Evolutionary conservation across 1,284 basidiomycete genomes (phyloP).

Genomic region (Microbotryum saponariae): DNA sequence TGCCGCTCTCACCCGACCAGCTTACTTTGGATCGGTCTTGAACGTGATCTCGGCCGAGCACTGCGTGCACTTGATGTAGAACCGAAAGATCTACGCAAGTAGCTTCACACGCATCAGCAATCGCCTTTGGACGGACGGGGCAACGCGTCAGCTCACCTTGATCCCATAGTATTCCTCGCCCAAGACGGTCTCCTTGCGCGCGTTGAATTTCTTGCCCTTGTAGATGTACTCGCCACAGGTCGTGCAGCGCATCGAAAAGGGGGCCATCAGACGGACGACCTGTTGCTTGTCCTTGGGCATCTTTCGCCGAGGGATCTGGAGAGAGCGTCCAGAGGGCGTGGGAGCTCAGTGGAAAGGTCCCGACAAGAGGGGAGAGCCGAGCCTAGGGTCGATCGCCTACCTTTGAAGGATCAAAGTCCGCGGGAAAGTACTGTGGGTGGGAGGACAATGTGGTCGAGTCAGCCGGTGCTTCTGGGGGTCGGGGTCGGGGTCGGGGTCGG

Average conservation of each 20-base stretch:
- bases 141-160: conserved; percentile 57
- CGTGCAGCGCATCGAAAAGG: conserved; percentile 79
- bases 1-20: too few species aligned
- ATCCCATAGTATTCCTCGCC: conserved; percentile 97
- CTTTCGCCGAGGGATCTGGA: conserved; percentile 71
- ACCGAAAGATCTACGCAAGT: conserved; percentile 22
- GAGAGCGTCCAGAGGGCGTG: background rate
- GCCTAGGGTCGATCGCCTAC: conserved; percentile 39
- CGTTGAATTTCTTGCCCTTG: conserved; percentile 98
- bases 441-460: background rate
- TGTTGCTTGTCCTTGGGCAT: conserved; percentile 66
- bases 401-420: conserved; percentile 88
- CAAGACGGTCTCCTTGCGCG: conserved; percentile 92
- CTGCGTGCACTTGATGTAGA: conserved; percentile 58
- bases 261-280: conserved; percentile 96
- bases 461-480: background rate
- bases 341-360: background rate
- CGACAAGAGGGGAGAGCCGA: background rate
- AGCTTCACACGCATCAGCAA: background rate
- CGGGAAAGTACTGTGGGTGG: conserved; percentile 43
- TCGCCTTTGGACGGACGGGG: too few species aligned
- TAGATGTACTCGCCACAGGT: conserved; percentile 90
- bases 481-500: too few species aligned
- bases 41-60: conserved; percentile 98
- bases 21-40: conserved; percentile 87